Evolutionary conservation across 768 basidiomycete genomes (phyloP).

Genomic region (Hericium erinaceus): DNA sequence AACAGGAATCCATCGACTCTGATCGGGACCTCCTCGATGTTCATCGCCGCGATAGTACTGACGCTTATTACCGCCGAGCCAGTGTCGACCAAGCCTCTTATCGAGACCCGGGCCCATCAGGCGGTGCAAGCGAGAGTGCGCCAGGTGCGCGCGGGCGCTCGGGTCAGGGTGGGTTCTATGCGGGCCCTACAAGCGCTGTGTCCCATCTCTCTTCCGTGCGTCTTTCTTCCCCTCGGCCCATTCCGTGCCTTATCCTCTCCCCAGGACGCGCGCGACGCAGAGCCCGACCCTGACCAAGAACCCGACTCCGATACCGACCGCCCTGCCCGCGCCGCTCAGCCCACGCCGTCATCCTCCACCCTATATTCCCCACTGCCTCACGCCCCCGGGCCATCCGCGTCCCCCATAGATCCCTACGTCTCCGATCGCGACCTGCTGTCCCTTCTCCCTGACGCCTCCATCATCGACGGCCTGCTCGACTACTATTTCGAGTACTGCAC

Average conservation of each 20-base stretch:
- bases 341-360: not conserved
- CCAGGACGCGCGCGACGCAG: conserved; percentile 23
- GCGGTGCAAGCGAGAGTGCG: conserved; percentile 35
- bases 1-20: not conserved
- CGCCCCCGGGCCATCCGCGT: conserved; percentile 16
- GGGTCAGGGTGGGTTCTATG: conserved; percentile 60
- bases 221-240: conserved; percentile 10
- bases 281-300: not conserved
- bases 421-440: conserved; percentile 69
- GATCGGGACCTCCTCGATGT: not conserved
- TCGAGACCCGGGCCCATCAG: conserved; percentile 36
- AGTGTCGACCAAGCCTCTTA: not conserved
- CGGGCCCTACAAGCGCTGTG: conserved; percentile 70
- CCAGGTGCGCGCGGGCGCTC: conserved; percentile 65
- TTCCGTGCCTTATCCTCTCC: conserved; percentile 10
- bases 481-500: conserved; percentile 85
- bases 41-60: not conserved
- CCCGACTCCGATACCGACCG: not conserved
- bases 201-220: conserved; percentile 58
- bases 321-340: not conserved
- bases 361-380: conserved; percentile 27
- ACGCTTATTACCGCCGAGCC: not conserved
- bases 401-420: conserved; percentile 25
- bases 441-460: conserved; percentile 52
- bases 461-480: conserved; percentile 63